A percentile compares a stretch with the other conserved stretches of the same genome.
Conservation (phyloP, 345 rosid genomes). For the Lumnitzera littorea region DNA sequence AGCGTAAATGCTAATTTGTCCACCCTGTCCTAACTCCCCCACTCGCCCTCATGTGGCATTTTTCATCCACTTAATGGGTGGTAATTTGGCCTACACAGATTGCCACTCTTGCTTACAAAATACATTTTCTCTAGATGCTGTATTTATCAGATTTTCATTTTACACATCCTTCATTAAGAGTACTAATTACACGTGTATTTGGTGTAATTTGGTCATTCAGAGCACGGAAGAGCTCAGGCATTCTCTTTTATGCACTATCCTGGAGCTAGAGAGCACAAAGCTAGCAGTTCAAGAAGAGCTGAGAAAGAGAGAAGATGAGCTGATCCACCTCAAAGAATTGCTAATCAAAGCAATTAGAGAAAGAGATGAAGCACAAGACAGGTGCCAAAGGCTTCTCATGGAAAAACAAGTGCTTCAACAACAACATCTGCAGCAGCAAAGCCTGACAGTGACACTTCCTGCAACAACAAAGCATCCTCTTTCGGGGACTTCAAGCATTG, state of each 20-base stretch:
- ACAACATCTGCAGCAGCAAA: constrained; percentile 16
- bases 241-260: constrained; percentile 49
- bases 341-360: constrained; percentile 49
- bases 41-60: no score
- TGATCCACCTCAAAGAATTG: constrained; percentile 44
- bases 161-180: no score
- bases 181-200: no score
- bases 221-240: constrained; percentile 62
- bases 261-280: constrained; percentile 84
- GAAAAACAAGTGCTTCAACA: constrained; percentile 50
- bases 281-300: constrained; percentile 65
- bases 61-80: no score
- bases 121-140: no score
- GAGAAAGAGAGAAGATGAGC: constrained; percentile 57
- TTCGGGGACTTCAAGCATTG: constrained; percentile 55
- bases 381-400: constrained; percentile 45
- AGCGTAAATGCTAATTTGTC: no score
- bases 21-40: no score
- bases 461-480: constrained; percentile 43
- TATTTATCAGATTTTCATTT: no score
- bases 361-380: constrained; percentile 64
- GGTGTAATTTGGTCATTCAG: constrained; percentile 27
- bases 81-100: no score
- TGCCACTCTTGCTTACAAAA: no score
- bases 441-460: constrained; percentile 11